These are phyloP conservation scores for Fusarium longipes DNA, from an alignment of 2,329 filamentous ascomycete genomes.

Conservation along the genomic window DNA sequence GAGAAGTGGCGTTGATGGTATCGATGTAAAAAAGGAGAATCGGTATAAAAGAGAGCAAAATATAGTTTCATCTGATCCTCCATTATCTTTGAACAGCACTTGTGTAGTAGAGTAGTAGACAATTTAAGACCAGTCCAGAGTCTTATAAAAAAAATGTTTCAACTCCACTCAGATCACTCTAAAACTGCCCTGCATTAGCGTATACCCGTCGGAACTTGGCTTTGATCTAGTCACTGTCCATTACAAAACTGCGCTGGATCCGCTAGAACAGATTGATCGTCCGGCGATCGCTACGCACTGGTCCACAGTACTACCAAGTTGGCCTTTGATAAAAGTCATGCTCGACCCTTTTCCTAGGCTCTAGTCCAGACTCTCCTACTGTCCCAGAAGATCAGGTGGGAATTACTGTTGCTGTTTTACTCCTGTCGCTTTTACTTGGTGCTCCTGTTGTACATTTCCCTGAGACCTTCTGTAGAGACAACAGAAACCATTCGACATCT, in stretches of 20 bases:
- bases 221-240: no score
- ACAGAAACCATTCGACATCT: background rate
- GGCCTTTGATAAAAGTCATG: background rate
- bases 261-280: background rate
- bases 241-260: background rate
- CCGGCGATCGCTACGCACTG: constrained; percentile 15
- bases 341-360: background rate
- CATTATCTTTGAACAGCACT: no score
- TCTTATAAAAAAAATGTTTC: constrained; percentile 20
- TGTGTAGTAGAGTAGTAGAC: no score
- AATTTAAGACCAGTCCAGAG: background rate
- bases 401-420: no score
- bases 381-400: no score
- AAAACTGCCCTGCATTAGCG: constrained; percentile 21
- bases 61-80: background rate
- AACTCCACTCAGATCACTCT: constrained; percentile 13
- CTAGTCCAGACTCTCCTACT: no score
- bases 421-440: background rate
- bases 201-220: background rate
- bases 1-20: no score
- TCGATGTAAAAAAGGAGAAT: no score
- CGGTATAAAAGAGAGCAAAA: no score
- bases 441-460: background rate
- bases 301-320: background rate
- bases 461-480: no score